phyloP scores from a whole-genome alignment of 805 yeast species.

The Saturnispora hagleri region DNA sequence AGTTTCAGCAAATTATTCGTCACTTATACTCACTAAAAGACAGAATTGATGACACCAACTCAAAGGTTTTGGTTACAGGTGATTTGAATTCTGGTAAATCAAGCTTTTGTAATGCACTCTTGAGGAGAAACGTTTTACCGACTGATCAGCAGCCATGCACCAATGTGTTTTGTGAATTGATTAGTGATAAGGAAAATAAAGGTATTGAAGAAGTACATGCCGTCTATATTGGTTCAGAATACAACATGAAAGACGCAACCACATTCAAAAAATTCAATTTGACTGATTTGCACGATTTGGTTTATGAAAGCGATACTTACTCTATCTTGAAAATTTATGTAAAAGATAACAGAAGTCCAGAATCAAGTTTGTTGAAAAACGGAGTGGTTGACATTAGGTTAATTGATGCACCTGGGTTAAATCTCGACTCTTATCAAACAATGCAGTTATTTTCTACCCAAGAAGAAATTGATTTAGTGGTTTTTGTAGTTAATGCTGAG shows the following conservation, averaged over 20 bases:
- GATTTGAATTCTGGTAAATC: slow-evolving; percentile 96
- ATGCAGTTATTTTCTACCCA: slow-evolving; percentile 92
- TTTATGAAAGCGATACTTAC: slow-evolving; percentile 63
- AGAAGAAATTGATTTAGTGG: slow-evolving; percentile 93
- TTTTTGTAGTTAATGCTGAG: slow-evolving; percentile 93
- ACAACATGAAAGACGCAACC: slow-evolving; percentile 47
- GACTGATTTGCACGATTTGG: slow-evolving; percentile 55
- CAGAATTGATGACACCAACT: slow-evolving; percentile 82
- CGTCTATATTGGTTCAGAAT: slow-evolving; percentile 46
- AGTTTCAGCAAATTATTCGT: slow-evolving; percentile 51
- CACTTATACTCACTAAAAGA: slow-evolving; percentile 68
- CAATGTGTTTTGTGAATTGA: slow-evolving; percentile 88
- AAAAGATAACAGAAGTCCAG: slow-evolving; percentile 59
- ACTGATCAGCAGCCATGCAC: slow-evolving; percentile 98
- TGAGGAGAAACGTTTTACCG: slow-evolving; percentile 72
- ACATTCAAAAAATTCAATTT: slow-evolving; percentile 54
- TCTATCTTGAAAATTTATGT: slow-evolving; percentile 73
- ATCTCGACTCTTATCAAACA: slow-evolving; percentile 87
- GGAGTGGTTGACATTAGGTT: slow-evolving; percentile 88
- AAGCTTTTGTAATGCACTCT: slow-evolving; percentile 84
- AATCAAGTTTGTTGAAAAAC: slow-evolving; percentile 67
- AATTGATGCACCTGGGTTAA: slow-evolving; percentile 96
- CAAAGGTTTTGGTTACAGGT: slow-evolving; percentile 94
- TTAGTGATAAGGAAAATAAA: slow-evolving; percentile 69
- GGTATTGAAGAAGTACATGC: slow-evolving; percentile 92